Evolutionary conservation across 345 rosid species (phyloP), one percentile per base, ranked within the genome.

Genomic region (Dimocarpus longan): DNA sequence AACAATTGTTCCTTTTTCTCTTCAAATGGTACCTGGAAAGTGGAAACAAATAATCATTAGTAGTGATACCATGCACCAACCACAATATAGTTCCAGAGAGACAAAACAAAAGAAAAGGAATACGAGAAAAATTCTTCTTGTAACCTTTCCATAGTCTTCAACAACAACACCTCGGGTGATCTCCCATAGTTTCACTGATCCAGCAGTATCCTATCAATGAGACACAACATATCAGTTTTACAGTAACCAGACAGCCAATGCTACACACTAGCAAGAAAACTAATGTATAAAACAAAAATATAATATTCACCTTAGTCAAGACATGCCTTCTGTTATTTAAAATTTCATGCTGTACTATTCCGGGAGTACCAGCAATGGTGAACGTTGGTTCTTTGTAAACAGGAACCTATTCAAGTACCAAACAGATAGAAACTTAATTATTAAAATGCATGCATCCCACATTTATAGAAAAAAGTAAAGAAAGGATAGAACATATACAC

Each of bases 171-270:
- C 99, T 84, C 84, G 87, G 21, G 98, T 97, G 68, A 94, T 87
- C 87, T 97, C 96, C 99, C 99, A 97, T 71, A 94, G 92, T 89
- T 97, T 97, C 78, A 97, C 98, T 6, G 95, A 85, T 83, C 95
- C 98, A 80, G 87, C 93, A 80, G 95, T 86, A 77, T 94, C 99
- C 99, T 97, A 82, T 79, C 74, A 86, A 78, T 84, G 28, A 42
- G 66, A 56, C 24, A 71, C 71, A 50, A 70, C 39, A 62, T 24
- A 85, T 78, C 70, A 71, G 78, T 83, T 74, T 63, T 63, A 79
- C n/a, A 22, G 74, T 13, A 62, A 70, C 46, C 59, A 37, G 44
- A 68, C 66, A 22, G 18, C 39, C 57, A 57, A 75, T 73, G 74
- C 60, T 42, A 66, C 19, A 67, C 50, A 37, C 10, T 75, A 43